phyloP scores from a whole-genome alignment of 2,329 filamentous ascomycete genomes.

The Rutstroemia sp. region DNA sequence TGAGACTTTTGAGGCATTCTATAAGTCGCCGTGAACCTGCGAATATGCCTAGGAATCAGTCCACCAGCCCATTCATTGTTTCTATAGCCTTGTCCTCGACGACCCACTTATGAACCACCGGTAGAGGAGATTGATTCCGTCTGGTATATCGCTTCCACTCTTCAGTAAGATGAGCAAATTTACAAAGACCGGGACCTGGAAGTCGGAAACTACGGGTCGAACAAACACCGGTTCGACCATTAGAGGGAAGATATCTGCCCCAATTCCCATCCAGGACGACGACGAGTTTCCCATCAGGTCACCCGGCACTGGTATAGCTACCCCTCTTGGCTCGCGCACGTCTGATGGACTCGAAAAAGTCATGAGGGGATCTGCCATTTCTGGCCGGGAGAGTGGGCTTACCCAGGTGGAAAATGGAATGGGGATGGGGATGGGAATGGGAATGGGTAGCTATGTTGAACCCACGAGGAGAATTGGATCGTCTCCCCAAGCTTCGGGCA shows the following conservation, averaged over 20 bases:
- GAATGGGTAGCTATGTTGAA: slow-evolving; percentile 2
- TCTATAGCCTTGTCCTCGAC: slow-evolving; percentile 9
- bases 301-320: slow-evolving; percentile 34
- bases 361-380: slow-evolving; percentile 6
- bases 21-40: neutral
- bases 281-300: slow-evolving; percentile 48
- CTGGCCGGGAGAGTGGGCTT: slow-evolving; percentile 10
- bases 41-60: slow-evolving; percentile 12
- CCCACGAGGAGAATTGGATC: neutral
- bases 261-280: slow-evolving; percentile 51
- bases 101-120: slow-evolving; percentile 12
- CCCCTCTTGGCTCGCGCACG: slow-evolving; percentile 25
- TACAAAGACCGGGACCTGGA: slow-evolving; percentile 20
- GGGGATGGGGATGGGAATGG: neutral
- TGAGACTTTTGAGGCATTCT: neutral
- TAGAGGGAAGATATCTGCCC: slow-evolving; percentile 51
- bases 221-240: slow-evolving; percentile 38
- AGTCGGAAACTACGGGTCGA: slow-evolving; percentile 14
- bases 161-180: slow-evolving; percentile 25
- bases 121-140: neutral
- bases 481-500: slow-evolving; percentile 6
- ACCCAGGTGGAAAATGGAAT: slow-evolving; percentile 11
- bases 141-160: neutral
- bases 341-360: slow-evolving; percentile 6
- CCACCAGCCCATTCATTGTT: slow-evolving; percentile 1